phyloP scores from a whole-genome alignment of 495 filamentous ascomycete species.

The Penicillium lividum region DNA sequence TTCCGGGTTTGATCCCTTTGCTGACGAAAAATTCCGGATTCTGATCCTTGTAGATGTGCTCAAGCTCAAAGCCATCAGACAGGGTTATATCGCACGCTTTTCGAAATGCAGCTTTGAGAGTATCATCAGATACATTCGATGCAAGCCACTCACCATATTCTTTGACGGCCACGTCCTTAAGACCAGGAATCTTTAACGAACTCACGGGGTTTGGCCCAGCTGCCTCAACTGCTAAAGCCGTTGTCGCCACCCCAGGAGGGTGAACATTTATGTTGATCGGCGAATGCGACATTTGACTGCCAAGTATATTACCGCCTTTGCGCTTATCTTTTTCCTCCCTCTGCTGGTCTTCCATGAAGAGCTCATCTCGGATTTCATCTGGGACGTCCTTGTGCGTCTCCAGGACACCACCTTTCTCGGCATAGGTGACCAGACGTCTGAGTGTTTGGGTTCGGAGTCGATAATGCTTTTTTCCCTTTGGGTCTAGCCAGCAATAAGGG shows the following conservation, averaged over 20 bases:
- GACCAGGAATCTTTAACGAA: constrained; percentile 12
- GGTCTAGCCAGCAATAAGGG: no score
- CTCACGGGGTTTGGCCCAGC: neutral
- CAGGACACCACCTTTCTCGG: constrained; percentile 18
- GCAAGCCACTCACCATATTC: constrained; percentile 24
- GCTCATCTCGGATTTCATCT: constrained; percentile 8
- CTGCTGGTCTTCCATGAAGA: constrained; percentile 32
- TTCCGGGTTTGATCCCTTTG: constrained; percentile 16
- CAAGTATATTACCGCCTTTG: neutral
- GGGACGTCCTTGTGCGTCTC: constrained; percentile 29
- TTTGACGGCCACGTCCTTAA: constrained; percentile 20
- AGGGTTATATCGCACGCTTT: constrained; percentile 22
- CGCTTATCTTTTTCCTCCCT: constrained; percentile 17
- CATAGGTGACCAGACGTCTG: constrained; percentile 10
- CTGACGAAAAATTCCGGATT: constrained; percentile 23
- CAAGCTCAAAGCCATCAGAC: constrained; percentile 22
- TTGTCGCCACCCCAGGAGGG: neutral
- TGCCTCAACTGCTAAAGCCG: neutral
- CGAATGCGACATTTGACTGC: neutral
- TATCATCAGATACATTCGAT: constrained; percentile 18
- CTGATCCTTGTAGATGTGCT: constrained; percentile 26
- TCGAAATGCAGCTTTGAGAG: constrained; percentile 18
- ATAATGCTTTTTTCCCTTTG: constrained; percentile 30
- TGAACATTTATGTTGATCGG: constrained; percentile 20
- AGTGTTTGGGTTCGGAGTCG: constrained; percentile 11